Evolutionary conservation across 2,329 filamentous ascomycete species (phyloP).

Genomic region (Nemania sp.): DNA sequence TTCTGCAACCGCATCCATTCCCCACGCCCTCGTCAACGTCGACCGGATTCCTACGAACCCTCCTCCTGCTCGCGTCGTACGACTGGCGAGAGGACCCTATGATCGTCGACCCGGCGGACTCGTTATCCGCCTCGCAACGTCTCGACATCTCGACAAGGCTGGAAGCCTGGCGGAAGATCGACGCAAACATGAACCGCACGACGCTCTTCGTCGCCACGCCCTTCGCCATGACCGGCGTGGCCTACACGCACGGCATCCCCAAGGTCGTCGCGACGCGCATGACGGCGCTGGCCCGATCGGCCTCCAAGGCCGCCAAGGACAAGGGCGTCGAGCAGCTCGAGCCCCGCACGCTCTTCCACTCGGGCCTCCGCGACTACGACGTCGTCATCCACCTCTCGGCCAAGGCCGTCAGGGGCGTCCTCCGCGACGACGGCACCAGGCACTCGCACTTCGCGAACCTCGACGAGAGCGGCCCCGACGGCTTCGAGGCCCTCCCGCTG

Average conservation of each 20-base stretch:
- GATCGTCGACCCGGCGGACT: conserved; percentile 73
- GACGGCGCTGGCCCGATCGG: conserved; percentile 79
- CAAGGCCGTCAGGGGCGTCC: conserved; percentile 52
- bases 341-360: conserved; percentile 68
- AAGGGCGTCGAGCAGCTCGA: conserved; percentile 58
- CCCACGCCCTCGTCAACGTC: conserved; percentile 73
- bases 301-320: conserved; percentile 63
- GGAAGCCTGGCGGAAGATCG: conserved; percentile 82
- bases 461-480: conserved; percentile 59
- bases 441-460: conserved; percentile 79
- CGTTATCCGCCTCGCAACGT: conserved; percentile 65
- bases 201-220: conserved; percentile 82
- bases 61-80: conserved; percentile 83
- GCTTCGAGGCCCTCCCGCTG: conserved; percentile 46
- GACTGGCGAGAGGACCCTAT: conserved; percentile 88
- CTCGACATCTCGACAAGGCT: conserved; percentile 71
- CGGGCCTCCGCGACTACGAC: conserved; percentile 78
- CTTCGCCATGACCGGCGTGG: conserved; percentile 75
- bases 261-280: conserved; percentile 85
- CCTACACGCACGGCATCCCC: conserved; percentile 77
- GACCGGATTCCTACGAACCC: conserved; percentile 79
- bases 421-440: conserved; percentile 44
- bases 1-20: conserved; percentile 84
- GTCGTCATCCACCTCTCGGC: conserved; percentile 75
- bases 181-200: conserved; percentile 84